Base-by-base conservation (phyloP, 805 yeast genomes). In the Dipodascus albidus region DNA sequence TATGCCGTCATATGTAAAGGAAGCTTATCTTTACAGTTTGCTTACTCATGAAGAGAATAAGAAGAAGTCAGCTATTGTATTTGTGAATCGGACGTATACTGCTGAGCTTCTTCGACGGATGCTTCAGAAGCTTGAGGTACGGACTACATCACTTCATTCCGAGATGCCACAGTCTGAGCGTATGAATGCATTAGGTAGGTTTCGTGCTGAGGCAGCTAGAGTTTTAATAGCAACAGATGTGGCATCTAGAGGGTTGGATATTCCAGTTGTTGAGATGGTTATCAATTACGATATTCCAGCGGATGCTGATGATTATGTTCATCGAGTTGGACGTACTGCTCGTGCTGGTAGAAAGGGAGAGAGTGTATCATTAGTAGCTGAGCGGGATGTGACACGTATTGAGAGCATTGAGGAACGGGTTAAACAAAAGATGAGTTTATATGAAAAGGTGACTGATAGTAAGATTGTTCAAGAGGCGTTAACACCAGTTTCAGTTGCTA, bases 301-400 rank as follows among this genome's bases (percentile, higher is more conserved):
- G 0, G 97, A 93, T 64, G 87, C 98, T 2, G 96, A 93, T 64
- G 96, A 93, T 58, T 93, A 87, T 62, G 89, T 93, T 52, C 99
- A 93, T 70, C 76, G 99, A 68, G 96, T 91, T 9, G 99, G 99
- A 73, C 87, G 99, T 80, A 91, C 99, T 11, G 99, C 98, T 8
- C 85, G 99, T 78, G 98, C 98, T 1, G 98, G 98, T 1, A 77
- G 95, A 61, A 70, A 73, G 51, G 99, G 99, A 70, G 87, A 81
- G 58, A 78, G 95, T 3, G 73, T 93, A 1, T 80, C 93, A 14
- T 76, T 93, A 55, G 85, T 93, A 2, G 80, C 95, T 0, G 96
- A 90, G 61, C 80, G 84, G 55, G 99, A 91, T 65, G 82, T 93
- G 14, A 76, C 74, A 23, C 76, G 98, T 62, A 77, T 93, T 3